Evolutionary conservation across 1,284 basidiomycete genomes (phyloP), one percentile per base, ranked within the genome.

Genomic region (Moniliella sp.): DNA sequence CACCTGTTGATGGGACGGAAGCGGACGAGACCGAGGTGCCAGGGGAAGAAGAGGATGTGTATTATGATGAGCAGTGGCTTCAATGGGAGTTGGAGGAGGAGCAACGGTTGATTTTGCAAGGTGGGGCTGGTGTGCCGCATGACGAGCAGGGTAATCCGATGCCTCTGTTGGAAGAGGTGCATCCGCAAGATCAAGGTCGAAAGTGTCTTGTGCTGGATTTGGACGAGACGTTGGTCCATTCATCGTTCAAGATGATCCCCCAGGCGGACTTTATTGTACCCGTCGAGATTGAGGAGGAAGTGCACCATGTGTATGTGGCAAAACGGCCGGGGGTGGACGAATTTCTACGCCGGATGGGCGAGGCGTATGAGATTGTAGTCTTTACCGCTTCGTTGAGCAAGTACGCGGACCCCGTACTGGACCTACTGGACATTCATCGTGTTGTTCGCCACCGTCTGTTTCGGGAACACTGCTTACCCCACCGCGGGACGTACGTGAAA

Each of bases 401-500:
- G 79, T 97, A 97, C 54, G 88, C 91, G 36, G 88, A 97, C 59
- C 88, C 88, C 2, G 88, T 97, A 7, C 67, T 97, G 34, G 91
- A 97, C 67, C 91, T 88, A 62, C 70, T 97, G 29, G 88, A 97
- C 56, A 70, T 78, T 14, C 75, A 86, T 60, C 75, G 74, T 33
- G 82, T 86, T 4, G 86, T 97, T 15, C 68, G 78, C n/a, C 88
- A 97, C 61, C 72, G 91, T 36, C 65, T 97, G 33, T 97, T 97
- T 74, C 70, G 88, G 37, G 88, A 97, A 65, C 86, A 80, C 54
- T 97, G 88, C 64, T 94, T 93, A 64, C 94, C 94, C 61, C 91
- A 97, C 64, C 78, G 79, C 63, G 88, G 88, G 32, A 94, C 91
- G 65, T 97, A 94, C 61, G 91, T 97, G 63, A 97, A 97, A 71